phyloP scores from a whole-genome alignment of 2,329 filamentous ascomycete species.

The Leptographium procerum region DNA sequence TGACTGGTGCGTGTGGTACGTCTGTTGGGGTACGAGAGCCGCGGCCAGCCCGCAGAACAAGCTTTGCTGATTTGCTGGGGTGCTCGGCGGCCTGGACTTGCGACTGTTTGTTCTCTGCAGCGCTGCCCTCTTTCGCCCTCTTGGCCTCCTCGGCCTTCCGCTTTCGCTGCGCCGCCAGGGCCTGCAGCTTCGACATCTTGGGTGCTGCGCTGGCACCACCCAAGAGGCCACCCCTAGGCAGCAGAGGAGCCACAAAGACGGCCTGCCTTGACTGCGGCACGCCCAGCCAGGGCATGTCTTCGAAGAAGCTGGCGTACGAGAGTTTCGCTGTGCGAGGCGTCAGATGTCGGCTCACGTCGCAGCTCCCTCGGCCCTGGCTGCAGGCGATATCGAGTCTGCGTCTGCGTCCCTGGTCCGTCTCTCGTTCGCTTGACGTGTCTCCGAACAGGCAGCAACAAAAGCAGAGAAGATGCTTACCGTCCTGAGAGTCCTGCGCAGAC shows the following conservation, averaged over 20 bases:
- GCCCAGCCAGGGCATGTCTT: slow-evolving; percentile 75
- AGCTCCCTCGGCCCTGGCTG: background rate
- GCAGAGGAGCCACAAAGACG: slow-evolving; percentile 47
- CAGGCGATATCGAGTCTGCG: background rate
- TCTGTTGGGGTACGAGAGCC: background rate
- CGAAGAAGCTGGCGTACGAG: slow-evolving; percentile 53
- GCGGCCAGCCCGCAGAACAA: slow-evolving; percentile 7
- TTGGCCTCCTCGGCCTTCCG: slow-evolving; percentile 63
- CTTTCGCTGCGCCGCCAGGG: slow-evolving; percentile 73
- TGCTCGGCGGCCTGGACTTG: slow-evolving; percentile 16
- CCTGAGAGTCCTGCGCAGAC: slow-evolving; percentile 6
- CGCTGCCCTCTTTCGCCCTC: slow-evolving; percentile 16
- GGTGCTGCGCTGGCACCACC: slow-evolving; percentile 58
- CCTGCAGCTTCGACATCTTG: slow-evolving; percentile 83
- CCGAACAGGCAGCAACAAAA: background rate
- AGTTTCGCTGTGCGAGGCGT: slow-evolving; percentile 8
- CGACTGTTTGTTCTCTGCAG: background rate
- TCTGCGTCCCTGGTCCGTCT: background rate
- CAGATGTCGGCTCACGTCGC: background rate
- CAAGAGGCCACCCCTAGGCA: slow-evolving; percentile 55
- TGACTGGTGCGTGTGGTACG: background rate
- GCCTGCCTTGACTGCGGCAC: slow-evolving; percentile 55
- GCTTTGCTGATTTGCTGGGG: slow-evolving; percentile 11
- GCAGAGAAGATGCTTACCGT: slow-evolving; percentile 12
- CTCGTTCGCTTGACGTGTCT: no score